These are phyloP conservation scores for Salix dunnii DNA, from an alignment of 345 rosid genomes.

Conservation along the genomic window DNA sequence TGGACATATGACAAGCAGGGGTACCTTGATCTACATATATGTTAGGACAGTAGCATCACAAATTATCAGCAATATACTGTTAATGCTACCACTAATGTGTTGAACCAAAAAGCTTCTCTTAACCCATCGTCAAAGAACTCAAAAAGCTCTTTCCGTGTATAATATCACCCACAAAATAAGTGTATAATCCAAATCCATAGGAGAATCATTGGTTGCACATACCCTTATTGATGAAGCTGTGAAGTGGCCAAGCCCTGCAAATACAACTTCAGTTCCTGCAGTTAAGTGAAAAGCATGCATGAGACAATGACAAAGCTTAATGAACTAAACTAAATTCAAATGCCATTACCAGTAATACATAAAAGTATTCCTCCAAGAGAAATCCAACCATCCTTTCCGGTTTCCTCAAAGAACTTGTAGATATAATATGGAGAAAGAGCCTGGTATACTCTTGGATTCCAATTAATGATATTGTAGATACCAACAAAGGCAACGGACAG, in stretches of 20 bases:
- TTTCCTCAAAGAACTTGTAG: constrained; percentile 56
- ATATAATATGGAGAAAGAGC: constrained; percentile 86
- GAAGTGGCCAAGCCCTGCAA: constrained; percentile 74
- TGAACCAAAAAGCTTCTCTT: not conserved
- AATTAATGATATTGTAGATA: constrained; percentile 62
- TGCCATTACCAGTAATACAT: constrained; percentile 68
- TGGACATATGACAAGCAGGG: not conserved
- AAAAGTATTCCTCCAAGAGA: constrained; percentile 81
- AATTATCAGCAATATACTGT: not conserved
- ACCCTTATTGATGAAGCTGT: constrained; percentile 77
- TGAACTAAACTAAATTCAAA: constrained; percentile 5
- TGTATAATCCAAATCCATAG: not conserved
- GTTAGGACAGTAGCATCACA: not conserved
- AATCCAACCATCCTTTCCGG: constrained; percentile 80
- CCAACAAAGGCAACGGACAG: constrained; percentile 63
- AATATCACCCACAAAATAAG: not conserved
- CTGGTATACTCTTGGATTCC: constrained; percentile 71
- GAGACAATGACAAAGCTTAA: constrained; percentile 10
- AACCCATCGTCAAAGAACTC: not conserved
- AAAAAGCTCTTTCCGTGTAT: not conserved
- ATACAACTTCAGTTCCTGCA: constrained; percentile 86
- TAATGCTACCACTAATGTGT: not conserved
- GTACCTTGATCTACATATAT: too few species aligned
- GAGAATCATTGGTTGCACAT: constrained; percentile 17
- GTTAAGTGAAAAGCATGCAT: constrained; percentile 24